phyloP scores from a whole-genome alignment of 1,284 basidiomycete species.

The Hypsizygus ulmarius region DNA sequence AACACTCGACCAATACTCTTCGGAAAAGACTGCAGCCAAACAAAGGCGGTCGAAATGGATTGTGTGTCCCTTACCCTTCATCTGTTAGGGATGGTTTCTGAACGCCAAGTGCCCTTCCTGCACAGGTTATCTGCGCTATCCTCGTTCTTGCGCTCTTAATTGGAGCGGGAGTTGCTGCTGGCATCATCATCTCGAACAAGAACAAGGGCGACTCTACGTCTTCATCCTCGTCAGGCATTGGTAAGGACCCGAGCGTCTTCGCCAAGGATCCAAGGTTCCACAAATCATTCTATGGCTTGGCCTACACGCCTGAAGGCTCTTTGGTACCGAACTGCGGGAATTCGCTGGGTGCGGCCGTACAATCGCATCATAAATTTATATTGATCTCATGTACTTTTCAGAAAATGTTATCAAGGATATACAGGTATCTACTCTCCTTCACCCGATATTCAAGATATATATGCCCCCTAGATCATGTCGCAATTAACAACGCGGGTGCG shows the following conservation, averaged over 20 bases:
- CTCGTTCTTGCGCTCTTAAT: conserved; percentile 44
- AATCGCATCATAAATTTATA: not conserved
- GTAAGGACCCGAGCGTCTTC: conserved; percentile 59
- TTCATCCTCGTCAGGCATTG: conserved; percentile 15
- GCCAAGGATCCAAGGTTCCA: conserved; percentile 54
- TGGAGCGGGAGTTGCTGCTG: conserved; percentile 49
- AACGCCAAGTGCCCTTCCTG: conserved; percentile 11
- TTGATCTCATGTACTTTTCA: conserved; percentile 3
- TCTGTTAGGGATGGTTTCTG: conserved; percentile 3
- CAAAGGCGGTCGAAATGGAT: conserved; percentile 15
- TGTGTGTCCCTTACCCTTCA: conserved; percentile 4
- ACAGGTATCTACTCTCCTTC: conserved; percentile 29
- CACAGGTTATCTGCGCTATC: conserved; percentile 48
- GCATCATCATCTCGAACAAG: conserved; percentile 45
- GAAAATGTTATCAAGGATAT: conserved; percentile 43
- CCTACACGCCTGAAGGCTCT: conserved; percentile 60
- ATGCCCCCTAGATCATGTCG: conserved; percentile 37
- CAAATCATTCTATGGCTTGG: conserved; percentile 66
- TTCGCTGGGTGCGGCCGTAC: conserved; percentile 32
- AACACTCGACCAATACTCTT: conserved; percentile 3
- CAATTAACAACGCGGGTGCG: conserved; percentile 46
- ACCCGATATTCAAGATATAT: not conserved
- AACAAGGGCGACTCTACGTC: not conserved
- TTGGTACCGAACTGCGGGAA: conserved; percentile 47
- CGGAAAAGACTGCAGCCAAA: conserved; percentile 6